Conservation (phyloP, 106 monocot species). For the Acanthochlamys bracteata region DNA sequence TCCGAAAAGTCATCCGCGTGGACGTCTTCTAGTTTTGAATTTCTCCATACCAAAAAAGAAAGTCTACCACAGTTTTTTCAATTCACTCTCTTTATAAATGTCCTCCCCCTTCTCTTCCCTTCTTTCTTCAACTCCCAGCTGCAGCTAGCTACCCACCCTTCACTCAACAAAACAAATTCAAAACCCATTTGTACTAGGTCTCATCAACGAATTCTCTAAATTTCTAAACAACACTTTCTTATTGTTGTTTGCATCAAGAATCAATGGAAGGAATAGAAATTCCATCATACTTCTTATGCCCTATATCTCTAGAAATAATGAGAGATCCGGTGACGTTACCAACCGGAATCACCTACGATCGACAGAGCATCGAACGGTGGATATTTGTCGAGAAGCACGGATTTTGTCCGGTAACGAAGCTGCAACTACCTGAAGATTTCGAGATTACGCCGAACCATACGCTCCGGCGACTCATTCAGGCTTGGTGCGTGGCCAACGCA, state of each 20-base stretch:
- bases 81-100: too few species aligned
- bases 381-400: slow-evolving; percentile 17
- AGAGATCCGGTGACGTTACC: slow-evolving; percentile 43
- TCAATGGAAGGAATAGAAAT: slow-evolving; percentile 31
- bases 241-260: too few species aligned
- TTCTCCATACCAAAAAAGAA: neutral
- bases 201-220: neutral
- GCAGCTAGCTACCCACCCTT: neutral
- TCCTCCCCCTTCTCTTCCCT: too few species aligned
- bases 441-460: slow-evolving; percentile 48
- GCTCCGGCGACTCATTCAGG: slow-evolving; percentile 53
- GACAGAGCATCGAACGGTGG: slow-evolving; percentile 50
- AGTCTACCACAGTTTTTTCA: neutral
- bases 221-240: neutral
- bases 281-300: slow-evolving; percentile 50
- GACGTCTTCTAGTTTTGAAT: neutral
- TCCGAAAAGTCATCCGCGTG: neutral
- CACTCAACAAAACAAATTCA: neutral
- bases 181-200: neutral
- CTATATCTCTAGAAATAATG: slow-evolving; percentile 66
- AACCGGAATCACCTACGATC: slow-evolving; percentile 72
- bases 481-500: slow-evolving; percentile 40
- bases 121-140: too few species aligned
- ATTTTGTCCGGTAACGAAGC: slow-evolving; percentile 50
- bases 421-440: slow-evolving; percentile 22